Conservation (phyloP, 2,329 filamentous ascomycete genomes). For the Camptophora hylomeconis region DNA sequence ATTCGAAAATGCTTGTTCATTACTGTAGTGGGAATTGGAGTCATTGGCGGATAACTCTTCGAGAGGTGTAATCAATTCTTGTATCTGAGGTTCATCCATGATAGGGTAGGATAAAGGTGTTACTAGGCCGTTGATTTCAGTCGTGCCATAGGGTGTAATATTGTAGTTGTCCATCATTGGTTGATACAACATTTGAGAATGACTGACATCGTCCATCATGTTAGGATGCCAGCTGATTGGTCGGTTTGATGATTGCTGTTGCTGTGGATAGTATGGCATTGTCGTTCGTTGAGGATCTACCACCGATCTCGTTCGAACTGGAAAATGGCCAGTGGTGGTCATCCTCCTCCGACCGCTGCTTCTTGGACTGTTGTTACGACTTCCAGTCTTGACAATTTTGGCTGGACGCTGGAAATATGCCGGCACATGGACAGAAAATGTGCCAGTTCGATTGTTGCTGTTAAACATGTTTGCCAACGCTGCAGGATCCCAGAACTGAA, state of each 20-base stretch:
- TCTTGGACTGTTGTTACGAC: slow-evolving; percentile 15
- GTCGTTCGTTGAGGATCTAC: slow-evolving; percentile 12
- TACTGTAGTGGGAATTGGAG: slow-evolving; percentile 1
- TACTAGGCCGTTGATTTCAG: slow-evolving; percentile 15
- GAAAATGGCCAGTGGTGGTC: slow-evolving; percentile 11
- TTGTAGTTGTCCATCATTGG: slow-evolving; percentile 4
- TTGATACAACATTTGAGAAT: slow-evolving; percentile 3
- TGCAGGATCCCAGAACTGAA: no score
- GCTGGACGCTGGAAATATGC: slow-evolving; percentile 13
- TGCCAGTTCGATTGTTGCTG: no score
- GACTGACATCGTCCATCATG: slow-evolving; percentile 6
- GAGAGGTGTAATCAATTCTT: slow-evolving; percentile 13
- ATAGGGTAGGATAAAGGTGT: slow-evolving; percentile 14
- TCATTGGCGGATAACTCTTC: slow-evolving; percentile 10
- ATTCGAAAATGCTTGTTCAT: slow-evolving; percentile 2
- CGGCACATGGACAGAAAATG: slow-evolving; percentile 8
- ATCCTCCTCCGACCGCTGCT: slow-evolving; percentile 11
- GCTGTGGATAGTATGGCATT: slow-evolving; percentile 6
- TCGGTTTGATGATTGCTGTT: slow-evolving; percentile 5
- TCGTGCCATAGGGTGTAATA: slow-evolving; percentile 8
- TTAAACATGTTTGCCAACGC: no score
- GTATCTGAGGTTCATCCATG: slow-evolving; percentile 14
- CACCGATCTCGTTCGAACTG: slow-evolving; percentile 12
- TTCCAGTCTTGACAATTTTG: slow-evolving; percentile 15
- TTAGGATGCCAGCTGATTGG: slow-evolving; percentile 17